Evolutionary conservation across 2,329 filamentous ascomycete genomes (phyloP).

Genomic region (Paecilomyces variotii): DNA sequence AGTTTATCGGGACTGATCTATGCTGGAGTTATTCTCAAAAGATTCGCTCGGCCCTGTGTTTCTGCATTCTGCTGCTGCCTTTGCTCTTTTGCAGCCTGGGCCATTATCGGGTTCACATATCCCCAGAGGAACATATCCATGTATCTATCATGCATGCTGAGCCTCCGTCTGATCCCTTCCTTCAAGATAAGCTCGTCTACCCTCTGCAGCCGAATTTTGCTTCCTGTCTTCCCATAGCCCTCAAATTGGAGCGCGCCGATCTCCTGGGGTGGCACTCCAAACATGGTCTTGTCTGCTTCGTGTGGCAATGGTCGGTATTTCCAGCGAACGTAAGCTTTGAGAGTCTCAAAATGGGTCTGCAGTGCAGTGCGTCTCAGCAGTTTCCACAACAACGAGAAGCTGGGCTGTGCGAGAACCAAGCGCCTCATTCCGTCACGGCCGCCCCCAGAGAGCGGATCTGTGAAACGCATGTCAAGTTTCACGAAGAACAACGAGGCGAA

Average conservation of each 20-base stretch:
- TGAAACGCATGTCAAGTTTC: constrained; percentile 65
- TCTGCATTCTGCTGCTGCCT: constrained; percentile 37
- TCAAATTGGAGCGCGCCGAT: constrained; percentile 42
- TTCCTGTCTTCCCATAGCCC: constrained; percentile 26
- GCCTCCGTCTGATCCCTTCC: constrained; percentile 46
- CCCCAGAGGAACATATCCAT: constrained; percentile 57
- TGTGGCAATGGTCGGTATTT: constrained; percentile 34
- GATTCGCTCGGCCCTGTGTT: constrained; percentile 27
- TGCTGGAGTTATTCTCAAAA: neutral
- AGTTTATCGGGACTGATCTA: neutral
- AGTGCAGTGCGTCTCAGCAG: constrained; percentile 52
- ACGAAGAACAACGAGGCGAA: constrained; percentile 57
- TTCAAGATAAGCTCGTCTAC: constrained; percentile 53
- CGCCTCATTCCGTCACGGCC: constrained; percentile 45
- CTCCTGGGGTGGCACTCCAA: constrained; percentile 46
- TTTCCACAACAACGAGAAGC: constrained; percentile 50
- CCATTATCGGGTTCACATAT: constrained; percentile 47
- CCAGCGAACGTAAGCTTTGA: constrained; percentile 54
- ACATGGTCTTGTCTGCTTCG: constrained; percentile 26
- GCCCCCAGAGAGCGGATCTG: constrained; percentile 52
- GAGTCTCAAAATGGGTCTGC: constrained; percentile 42
- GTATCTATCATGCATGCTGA: constrained; percentile 49
- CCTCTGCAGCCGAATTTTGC: constrained; percentile 40
- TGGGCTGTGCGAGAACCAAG: constrained; percentile 53
- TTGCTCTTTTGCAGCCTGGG: constrained; percentile 44